Base-by-base conservation (phyloP, 345 rosid species). In the Lepidium sativum region DNA sequence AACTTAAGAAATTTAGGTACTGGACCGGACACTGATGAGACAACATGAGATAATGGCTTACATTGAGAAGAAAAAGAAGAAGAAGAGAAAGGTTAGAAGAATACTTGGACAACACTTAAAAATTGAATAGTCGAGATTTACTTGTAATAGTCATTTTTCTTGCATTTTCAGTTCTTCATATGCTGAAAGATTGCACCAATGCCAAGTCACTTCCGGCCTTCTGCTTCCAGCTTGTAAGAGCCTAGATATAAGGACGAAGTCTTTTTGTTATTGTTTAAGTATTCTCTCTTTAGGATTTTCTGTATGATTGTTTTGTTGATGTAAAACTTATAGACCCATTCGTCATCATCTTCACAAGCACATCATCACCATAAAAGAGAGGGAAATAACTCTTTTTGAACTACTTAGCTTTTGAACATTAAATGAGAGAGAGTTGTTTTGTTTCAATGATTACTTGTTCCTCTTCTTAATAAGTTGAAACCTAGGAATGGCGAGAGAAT, bases 21-120 rank as follows among this genome's bases (percentile, higher is more conserved):
- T 82, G 31, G 81, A 80, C 16, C 77, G 78, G 41, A 75, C 84
- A 11, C 51, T 82, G 40, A 58, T 72, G 16, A 63, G 53, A 43
- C 86, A 76, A 55, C 58, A 75, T 57, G 82, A 83, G 75, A 78
- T 84, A 15, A 33, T 74, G 56, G 77, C 79, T 62, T 78, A 55
- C 71, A 60, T 86, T 0, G 84, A 80, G 51, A 80, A 79, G 70
- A 80, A n/a, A n/a, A n/a, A 76, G 70, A 79, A 74, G n/a, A n/a
- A n/a, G 63, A 81, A 64, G 77, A 77, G 67, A 52, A 76, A 75
- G 75, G 83, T 78, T 63, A 69, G 58, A 69, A 31, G 17, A 54
- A 20, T 29, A 41, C 18, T 31, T n/a, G 41, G 17, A 9, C 15
- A 50, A 10, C 54, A 42, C 25, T 20, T 35, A 25, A 31, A 15